Evolutionary conservation across 495 filamentous ascomycete genomes (phyloP), one percentile per base, ranked within the genome.

Genomic region (Elaphomyces granulatus): DNA sequence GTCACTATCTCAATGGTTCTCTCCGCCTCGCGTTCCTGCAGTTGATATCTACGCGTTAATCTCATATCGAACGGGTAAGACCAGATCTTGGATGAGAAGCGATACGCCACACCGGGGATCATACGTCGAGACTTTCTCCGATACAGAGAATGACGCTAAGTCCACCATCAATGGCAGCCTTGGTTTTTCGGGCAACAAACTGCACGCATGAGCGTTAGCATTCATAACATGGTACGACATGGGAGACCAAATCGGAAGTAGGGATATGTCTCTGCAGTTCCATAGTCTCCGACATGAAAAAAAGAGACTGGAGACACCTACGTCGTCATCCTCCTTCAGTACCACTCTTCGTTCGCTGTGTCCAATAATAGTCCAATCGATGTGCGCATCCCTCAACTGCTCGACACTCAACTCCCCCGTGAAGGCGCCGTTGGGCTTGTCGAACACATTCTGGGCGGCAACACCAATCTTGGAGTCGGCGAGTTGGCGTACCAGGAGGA

Each of bases 361-460:
- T 42, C 90, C 90, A 38, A 88, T 70, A 52, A 98, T 74, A 39
- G 79, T 72, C 90, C 90, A 96, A 54, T 78, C 72, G 54, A 98
- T 80, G 50, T 74, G 75, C 63, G 70, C 73, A 60, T 95, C 90
- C 58, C 79, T 78, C 51, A 98, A 75, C 65, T 98, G 92, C 45
- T 77, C 67, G 43, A 86, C 86, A 48, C 75, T 81, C 68, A 98
- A 92, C 65, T 96, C 90, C 53, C 92, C 90, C 18, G 90, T 98
- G 72, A 83, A 95, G 44, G 92, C 90, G 50, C 92, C 90, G 59
- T 93, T 87, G 55, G 85, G 83, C 70, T 87, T 87, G 72, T 95
- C 80, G 64, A 75, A 96, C 61, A 95, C 83, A 55, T 98, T 95
- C 71, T 98, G 90, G 34, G 90, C 77, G 33, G 86, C 80, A 39